Evolutionary conservation across 768 basidiomycete genomes (phyloP).

Genomic region (Nevesoporus exiguus): DNA sequence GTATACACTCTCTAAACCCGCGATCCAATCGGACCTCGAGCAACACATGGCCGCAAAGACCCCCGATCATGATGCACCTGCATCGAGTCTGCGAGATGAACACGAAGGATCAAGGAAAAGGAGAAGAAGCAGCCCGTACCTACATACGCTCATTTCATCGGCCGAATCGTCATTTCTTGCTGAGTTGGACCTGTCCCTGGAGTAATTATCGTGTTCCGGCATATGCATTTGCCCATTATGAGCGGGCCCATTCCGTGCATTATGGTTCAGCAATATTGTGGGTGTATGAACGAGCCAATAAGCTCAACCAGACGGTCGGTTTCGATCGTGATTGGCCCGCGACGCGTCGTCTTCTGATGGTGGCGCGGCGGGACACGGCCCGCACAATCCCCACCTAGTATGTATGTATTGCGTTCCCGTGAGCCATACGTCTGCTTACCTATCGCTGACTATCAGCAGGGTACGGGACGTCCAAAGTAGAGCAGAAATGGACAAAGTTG

Average conservation of each 20-base stretch:
- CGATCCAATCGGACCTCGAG: slow-evolving; percentile 9
- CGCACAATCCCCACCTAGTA: slow-evolving; percentile 1
- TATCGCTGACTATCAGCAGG: background rate
- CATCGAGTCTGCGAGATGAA: no score
- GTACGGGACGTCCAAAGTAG: background rate
- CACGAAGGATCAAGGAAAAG: background rate
- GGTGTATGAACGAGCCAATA: background rate
- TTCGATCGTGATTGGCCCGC: background rate
- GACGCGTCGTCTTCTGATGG: background rate
- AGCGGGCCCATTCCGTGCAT: background rate
- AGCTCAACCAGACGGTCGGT: background rate
- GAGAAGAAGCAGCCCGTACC: background rate
- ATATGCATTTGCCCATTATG: background rate
- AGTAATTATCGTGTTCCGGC: slow-evolving; percentile 4
- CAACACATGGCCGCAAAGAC: background rate
- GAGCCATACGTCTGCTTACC: background rate
- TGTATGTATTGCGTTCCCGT: background rate
- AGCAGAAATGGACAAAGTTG: background rate
- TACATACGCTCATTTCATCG: no score
- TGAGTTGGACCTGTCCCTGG: background rate
- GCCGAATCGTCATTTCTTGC: no score
- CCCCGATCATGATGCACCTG: no score
- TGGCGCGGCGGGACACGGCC: background rate
- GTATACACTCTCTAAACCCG: background rate
- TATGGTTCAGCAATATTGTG: no score